Base-by-base conservation (phyloP, 1,284 basidiomycete genomes). In the Puccinia triticina region DNA sequence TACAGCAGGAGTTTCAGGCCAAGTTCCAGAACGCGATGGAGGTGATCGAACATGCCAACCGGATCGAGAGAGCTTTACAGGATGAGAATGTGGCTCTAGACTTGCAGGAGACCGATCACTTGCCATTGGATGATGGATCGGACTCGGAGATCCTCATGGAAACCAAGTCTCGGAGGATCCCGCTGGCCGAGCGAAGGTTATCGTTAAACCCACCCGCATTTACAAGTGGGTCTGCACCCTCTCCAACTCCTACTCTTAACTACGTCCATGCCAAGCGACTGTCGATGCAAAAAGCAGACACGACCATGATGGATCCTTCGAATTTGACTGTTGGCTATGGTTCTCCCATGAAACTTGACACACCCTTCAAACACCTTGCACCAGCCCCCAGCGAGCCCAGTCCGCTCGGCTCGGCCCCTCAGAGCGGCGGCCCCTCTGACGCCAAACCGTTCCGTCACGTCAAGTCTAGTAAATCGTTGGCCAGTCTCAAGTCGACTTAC, bases 331-430 rank as follows among this genome's bases (percentile, higher is more conserved):
- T 69, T 69, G 72, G 72, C 29, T 74, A 66, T 82, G 79, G 79
- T 46, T 82, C 79, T 64, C 79, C 79, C 23, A 82, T 82, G 79
- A 74, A 82, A 82, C 79, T 82, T 67, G 79, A 82, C 59, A 82
- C 79, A 18, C 79, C 79, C 34, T 82, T 80, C 55, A 80, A 80
- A 73, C 78, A 80, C 48, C 69, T 80, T 55, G 77, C 48, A 5
- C 12, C 69, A 40, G 66, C 21, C 26, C 40, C 40, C 48, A 61
- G 2, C 43, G 61, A 67, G 23, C 43, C 79, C 29, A 23, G 72
- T 50, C 29, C 29, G 21, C 23, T 72, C 18, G 57, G 43, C 50
- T 61, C 69, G 43, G 43, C 57, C 34, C 55, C 50, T 21, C 55
- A 59, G 73, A 75, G 26, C 18, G 55, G 26, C 18, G 55, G n/a